Conservation (phyloP, 371 early-diverging fungal species). For the Apophysomyces trapeziformis region DNA sequence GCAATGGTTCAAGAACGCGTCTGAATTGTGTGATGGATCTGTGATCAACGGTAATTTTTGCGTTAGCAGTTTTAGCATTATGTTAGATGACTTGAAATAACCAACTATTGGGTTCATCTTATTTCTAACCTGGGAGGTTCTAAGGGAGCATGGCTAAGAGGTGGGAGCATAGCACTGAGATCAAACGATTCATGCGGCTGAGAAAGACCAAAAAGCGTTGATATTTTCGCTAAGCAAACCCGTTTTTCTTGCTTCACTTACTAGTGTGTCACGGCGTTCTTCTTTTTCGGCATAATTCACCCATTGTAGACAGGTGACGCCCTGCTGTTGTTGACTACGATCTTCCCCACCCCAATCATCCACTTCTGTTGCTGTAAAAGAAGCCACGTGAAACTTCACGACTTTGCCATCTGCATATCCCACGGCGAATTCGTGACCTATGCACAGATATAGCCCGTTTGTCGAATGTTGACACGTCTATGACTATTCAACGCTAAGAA, state of each 20-base stretch:
- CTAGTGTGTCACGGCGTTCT: neutral
- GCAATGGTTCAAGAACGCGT: neutral
- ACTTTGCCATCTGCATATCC: slow-evolving; percentile 12
- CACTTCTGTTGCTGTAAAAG: neutral
- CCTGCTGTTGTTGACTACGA: neutral
- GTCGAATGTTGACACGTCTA: neutral
- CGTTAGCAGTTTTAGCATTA: too few relatives aligned
- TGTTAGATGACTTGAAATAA: neutral
- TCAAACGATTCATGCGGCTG: neutral
- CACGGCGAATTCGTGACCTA: slow-evolving; percentile 17
- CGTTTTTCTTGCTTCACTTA: neutral
- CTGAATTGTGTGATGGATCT: slow-evolving; percentile 6
- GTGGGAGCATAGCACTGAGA: neutral
- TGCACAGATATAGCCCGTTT: neutral
- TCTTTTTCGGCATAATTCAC: neutral
- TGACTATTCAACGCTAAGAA: too few relatives aligned
- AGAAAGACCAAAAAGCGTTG: neutral
- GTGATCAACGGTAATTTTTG: neutral
- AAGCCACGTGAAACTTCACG: neutral
- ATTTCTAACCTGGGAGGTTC: slow-evolving; percentile 6
- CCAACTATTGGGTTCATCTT: neutral
- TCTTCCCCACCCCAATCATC: neutral
- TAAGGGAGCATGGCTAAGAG: slow-evolving; percentile 3
- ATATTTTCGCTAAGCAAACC: too few relatives aligned
- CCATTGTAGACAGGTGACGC: slow-evolving; percentile 12